Conservation (phyloP, 1,139 yeast species). For the Candida buenavistaensis region DNA sequence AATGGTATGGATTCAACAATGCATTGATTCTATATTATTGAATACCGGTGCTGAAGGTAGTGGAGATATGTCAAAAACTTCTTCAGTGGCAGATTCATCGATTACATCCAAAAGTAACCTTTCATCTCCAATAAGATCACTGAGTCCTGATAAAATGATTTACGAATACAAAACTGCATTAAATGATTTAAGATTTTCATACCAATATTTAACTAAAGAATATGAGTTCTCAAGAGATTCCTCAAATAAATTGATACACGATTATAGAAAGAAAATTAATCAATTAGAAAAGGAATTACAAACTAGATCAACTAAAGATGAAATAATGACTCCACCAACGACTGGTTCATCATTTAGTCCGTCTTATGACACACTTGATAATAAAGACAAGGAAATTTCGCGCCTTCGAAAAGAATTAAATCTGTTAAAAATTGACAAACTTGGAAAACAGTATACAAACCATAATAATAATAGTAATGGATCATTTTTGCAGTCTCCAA, state of each 20-base stretch:
- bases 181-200: constrained; percentile 62
- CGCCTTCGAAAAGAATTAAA: constrained; percentile 50
- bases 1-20: constrained; percentile 53
- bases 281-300: constrained; percentile 42
- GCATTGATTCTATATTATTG: constrained; percentile 43
- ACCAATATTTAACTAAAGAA: constrained; percentile 60
- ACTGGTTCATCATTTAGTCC: constrained; percentile 3
- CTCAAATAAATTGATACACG: constrained; percentile 47
- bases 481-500: constrained; percentile 10
- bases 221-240: constrained; percentile 57
- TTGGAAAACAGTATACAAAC: constrained; percentile 29
- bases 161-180: constrained; percentile 55
- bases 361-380: constrained; percentile 20
- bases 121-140: constrained; percentile 2
- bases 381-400: constrained; percentile 47
- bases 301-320: constrained; percentile 1
- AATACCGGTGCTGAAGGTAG: constrained; percentile 4
- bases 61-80: neutral
- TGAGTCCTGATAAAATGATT: constrained; percentile 22
- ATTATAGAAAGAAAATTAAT: constrained; percentile 46
- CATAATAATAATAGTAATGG: constrained; percentile 2
- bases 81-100: neutral
- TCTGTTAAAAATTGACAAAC: constrained; percentile 47
- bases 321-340: constrained; percentile 7
- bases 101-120: neutral